A percentile compares a stretch with the other conserved stretches of the same genome.
phyloP scores from a whole-genome alignment of 148 eudicot genomes.

The Amaranthus palmeri region DNA sequence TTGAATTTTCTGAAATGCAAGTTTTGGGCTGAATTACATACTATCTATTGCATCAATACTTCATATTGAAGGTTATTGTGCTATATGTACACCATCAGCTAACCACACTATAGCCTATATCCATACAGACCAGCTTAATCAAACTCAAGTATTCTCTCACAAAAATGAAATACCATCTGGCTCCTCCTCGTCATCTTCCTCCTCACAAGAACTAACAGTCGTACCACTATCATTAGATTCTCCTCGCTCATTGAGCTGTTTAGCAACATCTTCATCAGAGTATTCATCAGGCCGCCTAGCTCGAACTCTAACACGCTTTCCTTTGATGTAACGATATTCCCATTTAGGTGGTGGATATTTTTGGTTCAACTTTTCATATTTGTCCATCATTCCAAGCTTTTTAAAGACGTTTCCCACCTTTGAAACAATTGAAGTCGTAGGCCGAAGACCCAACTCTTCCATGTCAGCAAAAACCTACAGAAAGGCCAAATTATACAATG shows the following conservation, averaged over 20 bases:
- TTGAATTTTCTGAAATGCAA: too few species aligned
- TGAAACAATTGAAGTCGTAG: constrained; percentile 50
- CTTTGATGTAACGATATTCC: constrained; percentile 76
- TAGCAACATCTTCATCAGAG: constrained; percentile 12
- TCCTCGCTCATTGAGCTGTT: constrained; percentile 24
- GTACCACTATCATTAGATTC: constrained; percentile 1
- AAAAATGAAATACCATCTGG: constrained; percentile 1
- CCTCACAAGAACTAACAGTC: constrained; percentile 1
- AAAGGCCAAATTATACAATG: neutral
- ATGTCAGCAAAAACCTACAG: constrained; percentile 78
- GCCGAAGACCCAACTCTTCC: constrained; percentile 89
- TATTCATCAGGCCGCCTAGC: constrained; percentile 34
- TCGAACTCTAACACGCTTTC: constrained; percentile 67
- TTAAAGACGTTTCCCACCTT: constrained; percentile 74
- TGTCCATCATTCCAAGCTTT: constrained; percentile 81
- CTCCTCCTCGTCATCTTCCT: constrained; percentile 11
- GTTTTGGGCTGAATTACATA: too few species aligned
- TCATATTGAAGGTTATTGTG: neutral
- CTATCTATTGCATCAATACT: neutral
- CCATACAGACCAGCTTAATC: constrained; percentile 2
- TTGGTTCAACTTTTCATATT: constrained; percentile 55
- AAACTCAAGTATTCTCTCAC: neutral
- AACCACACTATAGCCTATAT: neutral
- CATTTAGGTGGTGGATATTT: constrained; percentile 86
- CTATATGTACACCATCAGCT: neutral